These are phyloP conservation scores for Hyphopichia buzzinii DNA, from an alignment of 1,139 yeast genomes.

Conservation along the genomic window DNA sequence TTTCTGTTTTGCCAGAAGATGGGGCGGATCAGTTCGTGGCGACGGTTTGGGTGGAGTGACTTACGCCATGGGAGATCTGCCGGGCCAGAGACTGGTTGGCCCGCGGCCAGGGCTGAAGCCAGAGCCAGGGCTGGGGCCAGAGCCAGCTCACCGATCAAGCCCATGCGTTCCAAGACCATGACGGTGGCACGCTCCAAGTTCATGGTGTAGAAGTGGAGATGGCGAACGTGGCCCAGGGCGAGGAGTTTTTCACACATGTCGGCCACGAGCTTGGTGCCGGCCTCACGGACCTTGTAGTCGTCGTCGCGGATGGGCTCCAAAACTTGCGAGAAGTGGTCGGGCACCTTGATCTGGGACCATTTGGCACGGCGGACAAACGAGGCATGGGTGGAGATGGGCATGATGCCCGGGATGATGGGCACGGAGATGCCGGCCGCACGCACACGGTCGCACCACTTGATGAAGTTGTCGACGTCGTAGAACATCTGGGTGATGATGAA, in stretches of 20 bases:
- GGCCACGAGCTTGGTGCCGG: slow-evolving; percentile 79
- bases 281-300: slow-evolving; percentile 82
- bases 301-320: slow-evolving; percentile 88
- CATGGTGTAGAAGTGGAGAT: slow-evolving; percentile 95
- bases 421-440: slow-evolving; percentile 73
- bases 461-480: slow-evolving; percentile 83
- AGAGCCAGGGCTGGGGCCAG: too few species aligned
- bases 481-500: slow-evolving; percentile 91
- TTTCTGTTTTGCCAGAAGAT: slow-evolving; percentile 96
- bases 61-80: slow-evolving; percentile 81
- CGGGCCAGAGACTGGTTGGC: slow-evolving; percentile 40
- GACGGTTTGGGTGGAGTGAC: slow-evolving; percentile 78
- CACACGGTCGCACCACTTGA: slow-evolving; percentile 74
- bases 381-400: slow-evolving; percentile 96
- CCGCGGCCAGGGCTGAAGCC: too few species aligned
- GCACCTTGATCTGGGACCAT: slow-evolving; percentile 87
- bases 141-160: slow-evolving; percentile 42
- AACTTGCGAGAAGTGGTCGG: slow-evolving; percentile 65
- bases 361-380: slow-evolving; percentile 89
- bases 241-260: slow-evolving; percentile 78
- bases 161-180: slow-evolving; percentile 78
- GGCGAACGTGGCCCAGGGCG: slow-evolving; percentile 72
- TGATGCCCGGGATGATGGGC: slow-evolving; percentile 95
- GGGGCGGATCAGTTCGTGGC: slow-evolving; percentile 84
- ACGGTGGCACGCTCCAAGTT: slow-evolving; percentile 87